Percentiles rank a stretch among this genome's conserved stretches.
Conservation (phyloP, 306 rosid genomes). For the Cucurbita moschata region DNA sequence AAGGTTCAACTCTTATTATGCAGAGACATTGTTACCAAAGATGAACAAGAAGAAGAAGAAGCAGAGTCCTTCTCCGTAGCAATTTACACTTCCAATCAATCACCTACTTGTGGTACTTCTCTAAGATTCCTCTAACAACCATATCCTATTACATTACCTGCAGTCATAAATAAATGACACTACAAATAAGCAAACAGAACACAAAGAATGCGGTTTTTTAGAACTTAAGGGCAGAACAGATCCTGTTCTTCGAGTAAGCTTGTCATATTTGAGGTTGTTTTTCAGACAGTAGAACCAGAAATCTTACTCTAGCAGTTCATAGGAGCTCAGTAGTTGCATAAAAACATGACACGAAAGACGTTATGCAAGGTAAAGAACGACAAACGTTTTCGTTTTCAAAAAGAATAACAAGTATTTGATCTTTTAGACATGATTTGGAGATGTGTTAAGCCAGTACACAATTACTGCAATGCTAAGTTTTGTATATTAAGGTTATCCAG, state of each 20-base stretch:
- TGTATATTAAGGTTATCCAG: neutral
- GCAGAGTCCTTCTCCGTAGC: conserved; percentile 21
- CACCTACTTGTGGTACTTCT: conserved; percentile 23
- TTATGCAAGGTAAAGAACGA: neutral
- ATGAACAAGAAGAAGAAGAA: neutral
- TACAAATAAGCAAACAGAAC: neutral
- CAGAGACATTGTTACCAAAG: neutral
- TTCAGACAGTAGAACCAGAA: neutral
- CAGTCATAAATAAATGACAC: conserved; percentile 10
- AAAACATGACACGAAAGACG: neutral
- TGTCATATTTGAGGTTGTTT: neutral
- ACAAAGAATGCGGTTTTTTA: neutral
- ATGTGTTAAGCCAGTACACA: neutral
- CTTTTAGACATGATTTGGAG: neutral
- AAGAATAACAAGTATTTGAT: neutral
- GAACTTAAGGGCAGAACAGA: neutral
- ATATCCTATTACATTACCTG: conserved; percentile 31
- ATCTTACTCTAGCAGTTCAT: neutral
- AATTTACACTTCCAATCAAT: conserved; percentile 35
- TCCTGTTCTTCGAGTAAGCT: neutral
- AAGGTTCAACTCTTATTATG: neutral
- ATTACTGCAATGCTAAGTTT: no score
- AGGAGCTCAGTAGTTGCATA: neutral
- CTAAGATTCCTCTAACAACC: conserved; percentile 17
- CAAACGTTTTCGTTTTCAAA: neutral